Evolutionary conservation across 441 rosid species (phyloP).

Genomic region (Aquilaria agallochum): DNA sequence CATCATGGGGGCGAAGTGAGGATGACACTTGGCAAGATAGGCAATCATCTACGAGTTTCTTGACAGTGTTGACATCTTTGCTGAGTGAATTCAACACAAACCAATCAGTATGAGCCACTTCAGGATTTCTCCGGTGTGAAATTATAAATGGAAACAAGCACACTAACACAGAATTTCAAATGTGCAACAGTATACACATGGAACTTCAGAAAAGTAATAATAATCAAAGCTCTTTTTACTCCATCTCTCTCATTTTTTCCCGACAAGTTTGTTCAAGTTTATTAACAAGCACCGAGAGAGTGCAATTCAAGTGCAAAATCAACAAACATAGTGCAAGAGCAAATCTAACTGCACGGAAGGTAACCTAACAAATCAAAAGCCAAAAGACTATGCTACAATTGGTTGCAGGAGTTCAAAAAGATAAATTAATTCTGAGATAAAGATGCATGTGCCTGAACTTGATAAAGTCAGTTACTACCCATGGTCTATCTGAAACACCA

Average conservation of each 20-base stretch:
- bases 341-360: background rate
- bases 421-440: too few relatives aligned
- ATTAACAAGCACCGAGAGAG: too few relatives aligned
- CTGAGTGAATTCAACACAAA: constrained; percentile 46
- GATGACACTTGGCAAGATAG: constrained; percentile 75
- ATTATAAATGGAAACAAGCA: background rate
- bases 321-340: constrained; percentile 11
- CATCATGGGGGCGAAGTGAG: constrained; percentile 97
- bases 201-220: background rate
- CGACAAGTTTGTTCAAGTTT: too few relatives aligned
- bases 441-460: too few relatives aligned
- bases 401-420: too few relatives aligned
- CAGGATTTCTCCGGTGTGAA: constrained; percentile 3
- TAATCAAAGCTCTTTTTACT: too few relatives aligned
- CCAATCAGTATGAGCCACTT: constrained; percentile 16
- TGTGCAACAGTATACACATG: background rate
- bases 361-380: too few relatives aligned
- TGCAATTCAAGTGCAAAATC: too few relatives aligned
- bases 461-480: too few relatives aligned
- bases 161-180: background rate
- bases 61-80: constrained; percentile 93
- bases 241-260: too few relatives aligned
- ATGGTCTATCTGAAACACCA: too few relatives aligned
- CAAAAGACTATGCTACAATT: too few relatives aligned
- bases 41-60: constrained; percentile 95